Evolutionary conservation across 345 rosid genomes (phyloP).

Genomic region (Eucalyptus sp.): DNA sequence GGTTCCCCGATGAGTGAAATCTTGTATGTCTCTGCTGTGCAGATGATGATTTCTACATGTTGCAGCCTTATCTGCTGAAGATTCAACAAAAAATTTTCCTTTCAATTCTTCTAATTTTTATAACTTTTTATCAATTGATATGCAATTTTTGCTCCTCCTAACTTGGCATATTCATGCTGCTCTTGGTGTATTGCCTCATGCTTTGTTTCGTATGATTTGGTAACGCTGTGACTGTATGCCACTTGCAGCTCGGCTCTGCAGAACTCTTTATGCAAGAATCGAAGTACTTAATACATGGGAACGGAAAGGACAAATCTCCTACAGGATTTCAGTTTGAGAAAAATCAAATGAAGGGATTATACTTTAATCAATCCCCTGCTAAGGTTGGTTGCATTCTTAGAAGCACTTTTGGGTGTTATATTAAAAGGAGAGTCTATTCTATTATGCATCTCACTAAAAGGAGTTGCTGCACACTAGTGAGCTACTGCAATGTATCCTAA

Average conservation of each 20-base stretch:
- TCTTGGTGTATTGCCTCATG: not conserved
- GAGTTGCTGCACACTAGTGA: not conserved
- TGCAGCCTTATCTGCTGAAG: not conserved
- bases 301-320: conserved; percentile 77
- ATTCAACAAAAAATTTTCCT: not conserved
- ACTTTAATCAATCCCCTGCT: conserved; percentile 82
- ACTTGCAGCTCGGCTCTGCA: conserved; percentile 86
- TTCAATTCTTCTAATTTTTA: not conserved
- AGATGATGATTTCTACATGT: not conserved
- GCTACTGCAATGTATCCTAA: not conserved
- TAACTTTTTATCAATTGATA: not conserved
- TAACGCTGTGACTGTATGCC: not conserved
- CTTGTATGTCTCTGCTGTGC: not conserved
- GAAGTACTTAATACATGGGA: conserved; percentile 71
- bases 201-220: not conserved
- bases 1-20: not conserved
- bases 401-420: not conserved
- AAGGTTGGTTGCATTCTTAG: conserved; percentile 37
- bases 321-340: conserved; percentile 96
- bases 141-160: not conserved
- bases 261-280: conserved; percentile 84
- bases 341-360: conserved; percentile 79
- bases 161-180: not conserved
- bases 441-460: not conserved
- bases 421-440: not conserved